A percentile compares a stretch with the other conserved stretches of the same genome.
phyloP scores from a whole-genome alignment of 495 filamentous ascomycete genomes.

The Hypoxylon crocopeplum region DNA sequence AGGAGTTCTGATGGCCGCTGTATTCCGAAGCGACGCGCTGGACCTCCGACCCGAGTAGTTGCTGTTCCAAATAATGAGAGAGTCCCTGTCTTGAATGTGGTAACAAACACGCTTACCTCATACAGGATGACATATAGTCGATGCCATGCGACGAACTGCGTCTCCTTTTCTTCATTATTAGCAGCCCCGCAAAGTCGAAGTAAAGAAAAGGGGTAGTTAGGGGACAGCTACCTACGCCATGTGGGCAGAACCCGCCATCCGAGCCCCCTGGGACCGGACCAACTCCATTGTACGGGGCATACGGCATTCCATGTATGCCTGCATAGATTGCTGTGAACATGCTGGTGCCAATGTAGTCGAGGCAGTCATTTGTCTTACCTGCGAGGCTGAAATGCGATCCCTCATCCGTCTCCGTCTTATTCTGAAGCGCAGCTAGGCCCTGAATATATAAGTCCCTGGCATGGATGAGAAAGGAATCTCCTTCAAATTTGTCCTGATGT shows the following conservation, averaged over 20 bases:
- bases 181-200: background rate
- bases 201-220: slow-evolving; percentile 2
- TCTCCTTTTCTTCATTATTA: slow-evolving; percentile 14
- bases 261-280: slow-evolving; percentile 43
- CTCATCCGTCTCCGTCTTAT: slow-evolving; percentile 47
- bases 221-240: slow-evolving; percentile 45
- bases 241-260: slow-evolving; percentile 56
- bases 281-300: slow-evolving; percentile 55
- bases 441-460: slow-evolving; percentile 55
- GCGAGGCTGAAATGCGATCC: slow-evolving; percentile 56
- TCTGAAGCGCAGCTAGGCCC: slow-evolving; percentile 50
- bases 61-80: no score
- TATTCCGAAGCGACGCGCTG: slow-evolving; percentile 44
- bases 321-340: background rate
- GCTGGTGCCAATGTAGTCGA: no score
- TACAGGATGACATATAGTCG: slow-evolving; percentile 50
- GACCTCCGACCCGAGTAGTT: slow-evolving; percentile 47
- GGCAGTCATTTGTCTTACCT: no score
- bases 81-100: no score
- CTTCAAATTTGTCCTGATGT: background rate
- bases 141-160: slow-evolving; percentile 51
- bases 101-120: no score
- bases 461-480: background rate
- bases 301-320: slow-evolving; percentile 62
- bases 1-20: slow-evolving; percentile 19